Evolutionary conservation across 495 filamentous ascomycete genomes (phyloP).

Genomic region (Aeminium ludgeri): DNA sequence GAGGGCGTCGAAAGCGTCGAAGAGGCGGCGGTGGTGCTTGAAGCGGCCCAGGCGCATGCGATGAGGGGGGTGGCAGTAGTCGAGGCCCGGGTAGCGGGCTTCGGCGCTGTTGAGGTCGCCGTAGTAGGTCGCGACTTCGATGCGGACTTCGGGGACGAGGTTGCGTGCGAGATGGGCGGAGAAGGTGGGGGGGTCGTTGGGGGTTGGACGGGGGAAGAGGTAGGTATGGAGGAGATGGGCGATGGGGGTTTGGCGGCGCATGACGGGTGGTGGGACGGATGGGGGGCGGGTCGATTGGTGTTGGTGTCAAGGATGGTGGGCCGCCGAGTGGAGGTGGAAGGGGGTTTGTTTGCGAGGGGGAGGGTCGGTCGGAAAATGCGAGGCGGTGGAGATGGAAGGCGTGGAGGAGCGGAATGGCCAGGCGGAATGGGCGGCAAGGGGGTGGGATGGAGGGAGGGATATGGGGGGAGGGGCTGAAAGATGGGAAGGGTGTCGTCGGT

Average conservation of each 20-base stretch:
- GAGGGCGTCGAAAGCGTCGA: slow-evolving; percentile 65
- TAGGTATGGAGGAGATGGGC: slow-evolving; percentile 38
- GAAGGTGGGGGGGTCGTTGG: slow-evolving; percentile 40
- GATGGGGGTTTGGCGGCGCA: slow-evolving; percentile 43
- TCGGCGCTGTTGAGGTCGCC: slow-evolving; percentile 69
- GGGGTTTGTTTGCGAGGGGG: slow-evolving; percentile 69
- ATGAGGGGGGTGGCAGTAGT: slow-evolving; percentile 67
- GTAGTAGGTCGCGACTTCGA: slow-evolving; percentile 73
- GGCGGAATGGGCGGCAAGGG: slow-evolving; percentile 29
- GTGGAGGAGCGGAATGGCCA: slow-evolving; percentile 35
- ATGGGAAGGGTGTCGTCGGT: slow-evolving; percentile 47
- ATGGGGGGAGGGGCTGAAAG: slow-evolving; percentile 36
- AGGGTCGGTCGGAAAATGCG: slow-evolving; percentile 64
- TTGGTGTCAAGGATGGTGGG: too few species aligned
- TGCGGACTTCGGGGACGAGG: slow-evolving; percentile 76
- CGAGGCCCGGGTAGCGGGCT: slow-evolving; percentile 79
- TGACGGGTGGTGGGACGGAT: too few species aligned
- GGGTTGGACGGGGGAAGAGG: slow-evolving; percentile 39
- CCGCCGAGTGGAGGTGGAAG: slow-evolving; percentile 86
- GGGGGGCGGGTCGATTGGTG: too few species aligned
- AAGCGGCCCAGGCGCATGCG: slow-evolving; percentile 70
- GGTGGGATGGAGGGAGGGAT: slow-evolving; percentile 35
- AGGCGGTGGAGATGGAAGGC: slow-evolving; percentile 46
- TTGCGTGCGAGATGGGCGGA: slow-evolving; percentile 42
- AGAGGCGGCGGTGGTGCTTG: slow-evolving; percentile 63